phyloP scores from a whole-genome alignment of 768 basidiomycete species.

The Boletus vermiculosoides region DNA sequence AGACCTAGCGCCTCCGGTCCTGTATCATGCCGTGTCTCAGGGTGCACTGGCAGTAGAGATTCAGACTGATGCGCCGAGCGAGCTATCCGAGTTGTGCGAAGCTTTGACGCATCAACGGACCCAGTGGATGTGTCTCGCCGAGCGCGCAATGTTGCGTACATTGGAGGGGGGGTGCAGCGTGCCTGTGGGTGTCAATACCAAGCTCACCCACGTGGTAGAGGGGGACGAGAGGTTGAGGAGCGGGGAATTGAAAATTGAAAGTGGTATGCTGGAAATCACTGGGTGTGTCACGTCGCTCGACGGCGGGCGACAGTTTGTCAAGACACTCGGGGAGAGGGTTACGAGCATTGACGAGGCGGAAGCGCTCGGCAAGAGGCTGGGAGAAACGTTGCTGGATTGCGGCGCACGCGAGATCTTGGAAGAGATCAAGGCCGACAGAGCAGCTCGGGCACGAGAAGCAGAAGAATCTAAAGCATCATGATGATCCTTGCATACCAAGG shows the following conservation, averaged over 20 bases:
- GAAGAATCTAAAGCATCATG: conserved; percentile 19
- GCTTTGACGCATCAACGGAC: conserved; percentile 75
- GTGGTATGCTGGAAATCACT: conserved; percentile 55
- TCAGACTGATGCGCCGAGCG: conserved; percentile 58
- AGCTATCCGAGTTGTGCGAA: conserved; percentile 59
- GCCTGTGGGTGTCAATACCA: conserved; percentile 80
- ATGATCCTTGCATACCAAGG: conserved; percentile 1
- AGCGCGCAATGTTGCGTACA: conserved; percentile 83
- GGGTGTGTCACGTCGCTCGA: conserved; percentile 85
- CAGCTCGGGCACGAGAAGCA: conserved; percentile 41
- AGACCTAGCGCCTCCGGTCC: conserved; percentile 68
- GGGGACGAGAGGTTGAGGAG: conserved; percentile 33
- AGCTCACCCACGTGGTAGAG: conserved; percentile 35
- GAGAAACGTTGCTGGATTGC: conserved; percentile 55
- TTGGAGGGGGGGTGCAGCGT: conserved; percentile 98
- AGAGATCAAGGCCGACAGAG: conserved; percentile 73
- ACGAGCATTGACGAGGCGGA: conserved; percentile 59
- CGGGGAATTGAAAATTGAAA: conserved; percentile 31
- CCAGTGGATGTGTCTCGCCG: conserved; percentile 74
- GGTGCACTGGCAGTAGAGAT: conserved; percentile 91
- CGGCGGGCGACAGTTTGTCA: conserved; percentile 70
- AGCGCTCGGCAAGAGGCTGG: conserved; percentile 64
- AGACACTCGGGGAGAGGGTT: conserved; percentile 55
- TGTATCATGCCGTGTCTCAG: conserved; percentile 91
- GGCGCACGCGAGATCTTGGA: conserved; percentile 83